Percentiles rank a stretch among this genome's conserved stretches.
phyloP scores from a whole-genome alignment of 257 asterid genomes.

The Solanum virginianum region DNA sequence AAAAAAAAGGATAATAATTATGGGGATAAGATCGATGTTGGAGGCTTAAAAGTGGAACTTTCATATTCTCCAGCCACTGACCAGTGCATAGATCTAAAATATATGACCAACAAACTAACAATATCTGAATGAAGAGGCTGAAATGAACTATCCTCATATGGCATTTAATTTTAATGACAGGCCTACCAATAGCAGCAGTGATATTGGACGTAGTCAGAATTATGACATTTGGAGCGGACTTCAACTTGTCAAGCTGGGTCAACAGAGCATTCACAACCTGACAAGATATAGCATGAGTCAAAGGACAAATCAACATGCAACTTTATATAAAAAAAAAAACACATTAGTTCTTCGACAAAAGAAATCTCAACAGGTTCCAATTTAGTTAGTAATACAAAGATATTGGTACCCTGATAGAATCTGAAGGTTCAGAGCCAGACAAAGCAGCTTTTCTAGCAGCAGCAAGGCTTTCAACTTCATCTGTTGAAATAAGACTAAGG shows the following conservation, averaged over 20 bases:
- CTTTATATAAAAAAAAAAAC: background rate
- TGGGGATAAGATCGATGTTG: background rate
- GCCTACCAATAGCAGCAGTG: conserved; percentile 94
- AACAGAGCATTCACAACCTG: conserved; percentile 98
- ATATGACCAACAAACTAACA: background rate
- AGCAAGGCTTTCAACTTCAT: conserved; percentile 99
- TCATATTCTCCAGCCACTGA: background rate
- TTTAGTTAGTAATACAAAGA: background rate
- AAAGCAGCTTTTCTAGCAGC: conserved; percentile 98
- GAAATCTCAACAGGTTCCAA: background rate
- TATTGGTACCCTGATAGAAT: conserved; percentile 78
- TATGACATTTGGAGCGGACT: conserved; percentile 82
- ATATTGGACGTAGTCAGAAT: conserved; percentile 92
- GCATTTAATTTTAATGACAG: background rate
- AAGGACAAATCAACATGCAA: conserved; percentile 6
- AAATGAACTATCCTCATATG: background rate
- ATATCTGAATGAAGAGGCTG: background rate
- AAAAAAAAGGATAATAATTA: background rate
- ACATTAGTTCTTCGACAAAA: conserved; percentile 3
- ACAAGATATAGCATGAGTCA: conserved; percentile 5
- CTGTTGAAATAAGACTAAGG: conserved; percentile 20
- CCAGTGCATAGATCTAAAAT: background rate
- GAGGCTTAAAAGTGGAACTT: background rate
- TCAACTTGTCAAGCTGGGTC: conserved; percentile 93
- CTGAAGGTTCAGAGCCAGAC: conserved; percentile 99